phyloP scores from a whole-genome alignment of 2,329 filamentous ascomycete genomes.

The Penicillium paneum region DNA sequence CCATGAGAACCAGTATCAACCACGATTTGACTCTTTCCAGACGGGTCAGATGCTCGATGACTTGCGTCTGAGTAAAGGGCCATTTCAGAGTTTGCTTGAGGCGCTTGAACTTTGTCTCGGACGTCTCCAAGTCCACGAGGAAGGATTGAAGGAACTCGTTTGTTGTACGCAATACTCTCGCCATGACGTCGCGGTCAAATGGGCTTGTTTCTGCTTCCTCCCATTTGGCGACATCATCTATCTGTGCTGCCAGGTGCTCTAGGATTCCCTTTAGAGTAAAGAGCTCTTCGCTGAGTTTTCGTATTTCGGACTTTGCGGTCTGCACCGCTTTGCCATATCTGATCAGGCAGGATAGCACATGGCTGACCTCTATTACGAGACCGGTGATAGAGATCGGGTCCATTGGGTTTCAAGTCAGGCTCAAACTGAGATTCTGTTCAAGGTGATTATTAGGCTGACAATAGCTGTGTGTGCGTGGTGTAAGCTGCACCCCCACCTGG shows the following conservation, averaged over 20 bases:
- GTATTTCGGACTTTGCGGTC: slow-evolving; percentile 17
- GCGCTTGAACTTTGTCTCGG: slow-evolving; percentile 13
- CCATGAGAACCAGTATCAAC: slow-evolving; percentile 22
- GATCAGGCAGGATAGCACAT: slow-evolving; percentile 15
- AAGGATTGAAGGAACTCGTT: slow-evolving; percentile 15
- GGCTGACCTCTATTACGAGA: slow-evolving; percentile 16
- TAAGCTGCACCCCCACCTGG: neutral
- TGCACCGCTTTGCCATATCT: slow-evolving; percentile 16
- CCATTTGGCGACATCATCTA: neutral
- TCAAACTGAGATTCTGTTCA: neutral
- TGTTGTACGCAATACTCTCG: slow-evolving; percentile 12
- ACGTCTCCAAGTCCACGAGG: slow-evolving; percentile 11
- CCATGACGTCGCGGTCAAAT: slow-evolving; percentile 13
- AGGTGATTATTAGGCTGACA: neutral
- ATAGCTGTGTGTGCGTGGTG: neutral
- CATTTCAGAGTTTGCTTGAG: slow-evolving; percentile 21
- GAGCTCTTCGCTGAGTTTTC: slow-evolving; percentile 19
- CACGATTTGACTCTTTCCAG: slow-evolving; percentile 23
- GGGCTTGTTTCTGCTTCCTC: slow-evolving; percentile 2
- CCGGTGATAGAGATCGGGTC: slow-evolving; percentile 20
- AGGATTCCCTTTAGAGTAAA: slow-evolving; percentile 20
- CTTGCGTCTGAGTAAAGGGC: slow-evolving; percentile 18
- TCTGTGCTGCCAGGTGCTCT: slow-evolving; percentile 12
- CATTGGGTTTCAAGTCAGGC: slow-evolving; percentile 1
- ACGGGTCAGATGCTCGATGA: slow-evolving; percentile 12